These are phyloP conservation scores for Ustilago tritici DNA, from an alignment of 1,284 basidiomycete genomes.

Conservation along the genomic window DNA sequence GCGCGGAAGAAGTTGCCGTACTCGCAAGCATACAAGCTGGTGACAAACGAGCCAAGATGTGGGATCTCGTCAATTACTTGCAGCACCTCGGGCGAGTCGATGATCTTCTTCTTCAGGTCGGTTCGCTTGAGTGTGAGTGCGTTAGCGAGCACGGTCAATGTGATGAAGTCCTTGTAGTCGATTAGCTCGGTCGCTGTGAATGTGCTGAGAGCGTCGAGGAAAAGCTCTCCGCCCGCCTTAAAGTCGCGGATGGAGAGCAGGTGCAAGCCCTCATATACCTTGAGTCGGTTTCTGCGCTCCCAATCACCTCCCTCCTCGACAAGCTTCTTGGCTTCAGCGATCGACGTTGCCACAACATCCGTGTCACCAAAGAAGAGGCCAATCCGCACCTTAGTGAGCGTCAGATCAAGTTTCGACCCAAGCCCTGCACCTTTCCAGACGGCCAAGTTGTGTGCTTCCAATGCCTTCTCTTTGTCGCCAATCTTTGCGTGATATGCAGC, in stretches of 20 bases:
- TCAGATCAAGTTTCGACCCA: conserved; percentile 92
- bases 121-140: conserved; percentile 83
- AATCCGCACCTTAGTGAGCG: conserved; percentile 86
- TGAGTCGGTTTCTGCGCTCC: conserved; percentile 95
- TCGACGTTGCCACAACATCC: conserved; percentile 78
- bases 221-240: conserved; percentile 75
- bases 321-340: conserved; percentile 84
- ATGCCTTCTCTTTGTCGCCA: conserved; percentile 79
- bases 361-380: conserved; percentile 92
- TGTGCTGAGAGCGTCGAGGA: conserved; percentile 90
- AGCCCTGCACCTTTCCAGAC: conserved; percentile 92
- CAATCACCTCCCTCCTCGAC: conserved; percentile 97
- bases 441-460: conserved; percentile 85
- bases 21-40: conserved; percentile 86
- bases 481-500: conserved; percentile 89
- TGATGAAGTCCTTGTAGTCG: conserved; percentile 90
- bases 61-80: conserved; percentile 71
- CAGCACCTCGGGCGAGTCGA: conserved; percentile 74
- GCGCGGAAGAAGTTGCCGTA: conserved; percentile 94
- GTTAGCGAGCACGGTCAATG: conserved; percentile 84
- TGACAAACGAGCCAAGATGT: conserved; percentile 72
- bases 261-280: conserved; percentile 92
- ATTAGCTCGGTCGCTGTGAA: conserved; percentile 93
- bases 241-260: conserved; percentile 83
- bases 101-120: conserved; percentile 88